Conservation (phyloP, 495 filamentous ascomycete genomes). For the Bathelium albidoporum region DNA sequence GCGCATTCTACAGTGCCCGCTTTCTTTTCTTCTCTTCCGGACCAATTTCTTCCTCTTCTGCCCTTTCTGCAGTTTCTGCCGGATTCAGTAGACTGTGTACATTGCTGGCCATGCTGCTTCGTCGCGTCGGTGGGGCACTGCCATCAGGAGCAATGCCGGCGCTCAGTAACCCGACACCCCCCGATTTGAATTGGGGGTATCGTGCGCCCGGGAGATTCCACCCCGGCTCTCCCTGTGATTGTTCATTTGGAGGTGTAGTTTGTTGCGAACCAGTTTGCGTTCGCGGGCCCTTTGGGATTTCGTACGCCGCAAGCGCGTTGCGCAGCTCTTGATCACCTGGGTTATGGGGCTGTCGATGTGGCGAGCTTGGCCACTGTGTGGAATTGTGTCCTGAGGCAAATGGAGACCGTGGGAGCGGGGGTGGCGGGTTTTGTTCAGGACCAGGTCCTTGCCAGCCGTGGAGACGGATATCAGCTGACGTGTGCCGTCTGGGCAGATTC, state of each 20-base stretch:
- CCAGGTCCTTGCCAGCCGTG: constrained; percentile 64
- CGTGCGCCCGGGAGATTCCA: constrained; percentile 47
- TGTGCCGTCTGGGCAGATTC: constrained; percentile 76
- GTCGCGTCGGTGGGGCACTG: constrained; percentile 50
- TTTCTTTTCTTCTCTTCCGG: constrained; percentile 32
- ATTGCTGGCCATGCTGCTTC: constrained; percentile 66
- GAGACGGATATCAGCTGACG: constrained; percentile 87
- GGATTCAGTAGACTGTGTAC: constrained; percentile 77
- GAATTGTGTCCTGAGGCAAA: constrained; percentile 62
- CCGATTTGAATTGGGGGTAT: constrained; percentile 31
- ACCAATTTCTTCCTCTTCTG: constrained; percentile 53
- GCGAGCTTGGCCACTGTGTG: constrained; percentile 77
- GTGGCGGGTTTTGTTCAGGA: constrained; percentile 17
- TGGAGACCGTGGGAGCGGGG: constrained; percentile 48
- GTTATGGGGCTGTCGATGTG: constrained; percentile 51
- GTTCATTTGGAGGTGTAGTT: constrained; percentile 50
- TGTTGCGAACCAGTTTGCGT: constrained; percentile 47
- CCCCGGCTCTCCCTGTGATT: constrained; percentile 9
- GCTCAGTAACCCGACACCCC: neutral
- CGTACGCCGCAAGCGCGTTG: constrained; percentile 73
- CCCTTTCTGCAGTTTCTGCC: constrained; percentile 62
- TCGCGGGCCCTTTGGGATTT: constrained; percentile 45
- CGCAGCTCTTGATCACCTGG: constrained; percentile 69
- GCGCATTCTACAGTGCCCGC: constrained; percentile 9
- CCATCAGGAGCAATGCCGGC: constrained; percentile 27